Conservation (phyloP, 2,329 filamentous ascomycete species). For the Trichoderma koningii region DNA sequence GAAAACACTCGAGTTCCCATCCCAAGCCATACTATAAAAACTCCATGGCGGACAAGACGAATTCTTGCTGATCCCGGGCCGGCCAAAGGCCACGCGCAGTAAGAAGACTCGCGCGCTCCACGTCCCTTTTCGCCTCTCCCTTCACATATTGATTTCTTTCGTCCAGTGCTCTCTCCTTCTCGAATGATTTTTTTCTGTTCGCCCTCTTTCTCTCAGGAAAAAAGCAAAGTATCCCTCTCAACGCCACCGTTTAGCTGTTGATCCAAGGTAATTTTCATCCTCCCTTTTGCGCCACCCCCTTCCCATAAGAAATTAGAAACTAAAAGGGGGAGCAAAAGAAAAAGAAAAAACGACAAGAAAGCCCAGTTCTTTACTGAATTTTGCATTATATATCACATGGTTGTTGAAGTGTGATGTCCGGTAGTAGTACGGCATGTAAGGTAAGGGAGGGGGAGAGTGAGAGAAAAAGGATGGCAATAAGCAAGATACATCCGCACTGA, state of each 20-base stretch:
- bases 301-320: too few species aligned
- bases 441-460: not conserved
- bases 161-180: too few species aligned
- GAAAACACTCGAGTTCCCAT: too few species aligned
- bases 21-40: too few species aligned
- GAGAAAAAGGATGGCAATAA: not conserved
- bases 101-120: not conserved
- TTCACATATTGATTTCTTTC: not conserved
- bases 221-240: not conserved
- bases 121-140: not conserved
- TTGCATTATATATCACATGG: conserved; percentile 12
- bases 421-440: not conserved
- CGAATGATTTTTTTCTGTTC: not conserved
- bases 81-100: not conserved
- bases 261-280: conserved; percentile 29
- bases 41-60: too few species aligned
- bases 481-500: conserved; percentile 15
- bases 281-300: not conserved
- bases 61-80: conserved; percentile 1
- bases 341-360: not conserved
- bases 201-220: not conserved
- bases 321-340: not conserved
- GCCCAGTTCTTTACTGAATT: conserved; percentile 1
- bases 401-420: conserved; percentile 15
- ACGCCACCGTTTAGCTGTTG: conserved; percentile 28